Evolutionary conservation across 805 yeast genomes (phyloP).

Genomic region (Pichia kluyveri): DNA sequence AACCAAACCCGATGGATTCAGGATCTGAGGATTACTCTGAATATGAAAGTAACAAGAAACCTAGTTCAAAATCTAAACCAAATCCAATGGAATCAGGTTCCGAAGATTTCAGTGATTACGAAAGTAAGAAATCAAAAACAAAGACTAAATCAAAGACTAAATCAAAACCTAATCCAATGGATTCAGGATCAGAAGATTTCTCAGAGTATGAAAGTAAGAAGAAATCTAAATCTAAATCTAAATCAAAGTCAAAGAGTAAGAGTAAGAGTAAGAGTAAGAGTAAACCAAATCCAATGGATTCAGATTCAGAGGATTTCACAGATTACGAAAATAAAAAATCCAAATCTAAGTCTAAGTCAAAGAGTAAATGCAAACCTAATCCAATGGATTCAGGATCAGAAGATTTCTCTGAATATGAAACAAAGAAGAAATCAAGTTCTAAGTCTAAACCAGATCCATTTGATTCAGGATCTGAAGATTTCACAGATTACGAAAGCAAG

Average conservation of each 20-base stretch:
- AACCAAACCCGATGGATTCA: not conserved
- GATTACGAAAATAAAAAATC: too few relatives aligned
- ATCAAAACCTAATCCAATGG: not conserved
- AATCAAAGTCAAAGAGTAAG: not conserved
- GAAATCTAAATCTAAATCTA: constrained; percentile 1
- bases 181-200: constrained; percentile 1
- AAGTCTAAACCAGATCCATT: constrained; percentile 2
- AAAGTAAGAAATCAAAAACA: too few relatives aligned
- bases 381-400: not conserved
- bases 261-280: not conserved
- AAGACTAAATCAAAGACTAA: constrained; percentile 6
- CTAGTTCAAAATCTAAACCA: too few relatives aligned
- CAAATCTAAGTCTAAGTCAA: constrained; percentile 5
- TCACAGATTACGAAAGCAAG: not conserved
- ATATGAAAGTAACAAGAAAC: too few relatives aligned
- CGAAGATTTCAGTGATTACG: too few relatives aligned
- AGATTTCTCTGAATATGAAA: not conserved
- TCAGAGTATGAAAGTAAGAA: not conserved
- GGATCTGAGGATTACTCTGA: too few relatives aligned
- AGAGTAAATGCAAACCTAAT: not conserved
- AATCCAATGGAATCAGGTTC: too few relatives aligned
- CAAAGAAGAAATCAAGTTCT: not conserved
- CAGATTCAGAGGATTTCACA: too few relatives aligned
- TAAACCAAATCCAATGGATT: too few relatives aligned
- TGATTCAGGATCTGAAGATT: constrained; percentile 1